Conservation (phyloP, 331 rosid genomes). For the Malus hybrid region DNA sequence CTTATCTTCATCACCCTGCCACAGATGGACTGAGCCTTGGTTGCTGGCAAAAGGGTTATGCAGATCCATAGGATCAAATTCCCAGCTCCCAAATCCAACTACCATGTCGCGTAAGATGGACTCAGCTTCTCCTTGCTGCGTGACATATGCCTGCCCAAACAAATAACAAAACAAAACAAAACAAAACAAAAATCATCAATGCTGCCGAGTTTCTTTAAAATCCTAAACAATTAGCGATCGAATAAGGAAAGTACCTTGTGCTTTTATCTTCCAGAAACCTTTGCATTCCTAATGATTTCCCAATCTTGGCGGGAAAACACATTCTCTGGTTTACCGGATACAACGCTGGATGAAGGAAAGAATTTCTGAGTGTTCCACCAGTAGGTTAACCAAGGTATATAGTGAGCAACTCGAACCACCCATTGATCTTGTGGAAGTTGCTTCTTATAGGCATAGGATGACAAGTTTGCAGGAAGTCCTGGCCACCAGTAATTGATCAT, state of each 20-base stretch:
- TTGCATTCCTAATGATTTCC: constrained; percentile 1
- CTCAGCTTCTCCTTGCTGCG: constrained; percentile 40
- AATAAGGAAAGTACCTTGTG: constrained; percentile 7
- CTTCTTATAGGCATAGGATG: constrained; percentile 20
- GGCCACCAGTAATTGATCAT: constrained; percentile 49
- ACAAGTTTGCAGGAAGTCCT: constrained; percentile 29
- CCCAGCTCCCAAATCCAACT: constrained; percentile 48
- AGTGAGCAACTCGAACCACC: constrained; percentile 35
- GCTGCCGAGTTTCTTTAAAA: background rate
- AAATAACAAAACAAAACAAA: background rate
- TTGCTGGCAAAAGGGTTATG: too few species aligned
- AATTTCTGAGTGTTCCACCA: constrained; percentile 55
- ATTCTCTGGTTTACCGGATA: constrained; percentile 8
- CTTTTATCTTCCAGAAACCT: background rate
- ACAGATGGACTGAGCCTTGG: too few species aligned
- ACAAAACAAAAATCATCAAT: background rate
- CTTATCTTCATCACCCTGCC: too few species aligned
- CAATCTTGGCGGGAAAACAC: constrained; percentile 30
- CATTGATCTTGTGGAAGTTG: constrained; percentile 37
- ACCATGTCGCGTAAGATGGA: constrained; percentile 27
- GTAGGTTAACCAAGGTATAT: constrained; percentile 35
- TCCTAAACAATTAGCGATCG: background rate
- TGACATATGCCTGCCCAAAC: constrained; percentile 11
- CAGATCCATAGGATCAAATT: constrained; percentile 39
- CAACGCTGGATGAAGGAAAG: constrained; percentile 34